A percentile compares a stretch with the other conserved stretches of the same genome.
Evolutionary conservation across 306 rosid species (phyloP).

Genomic region (Acacia acuminata): DNA sequence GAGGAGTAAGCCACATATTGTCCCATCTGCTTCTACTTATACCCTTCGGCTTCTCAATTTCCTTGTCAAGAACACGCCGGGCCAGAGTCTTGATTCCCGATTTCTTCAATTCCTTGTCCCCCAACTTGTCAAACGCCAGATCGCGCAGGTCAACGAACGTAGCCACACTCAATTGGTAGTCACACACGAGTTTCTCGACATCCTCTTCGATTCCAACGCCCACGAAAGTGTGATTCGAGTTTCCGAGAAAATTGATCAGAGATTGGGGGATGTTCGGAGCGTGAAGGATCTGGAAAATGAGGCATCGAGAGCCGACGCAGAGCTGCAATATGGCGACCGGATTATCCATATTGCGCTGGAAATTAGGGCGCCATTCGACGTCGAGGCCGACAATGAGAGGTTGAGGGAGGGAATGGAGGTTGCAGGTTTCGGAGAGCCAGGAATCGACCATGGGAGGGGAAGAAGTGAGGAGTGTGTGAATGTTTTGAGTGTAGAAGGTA

Average conservation of each 20-base stretch:
- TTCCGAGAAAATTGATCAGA: slow-evolving; percentile 19
- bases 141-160: slow-evolving; percentile 30
- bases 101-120: neutral
- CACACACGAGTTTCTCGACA: slow-evolving; percentile 33
- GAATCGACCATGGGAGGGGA: slow-evolving; percentile 31
- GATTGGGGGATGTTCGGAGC: slow-evolving; percentile 28
- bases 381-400: slow-evolving; percentile 37
- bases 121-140: slow-evolving; percentile 23
- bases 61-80: slow-evolving; percentile 9
- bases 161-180: slow-evolving; percentile 4
- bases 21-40: slow-evolving; percentile 38
- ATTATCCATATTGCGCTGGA: slow-evolving; percentile 8
- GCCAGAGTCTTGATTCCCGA: slow-evolving; percentile 31
- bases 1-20: neutral
- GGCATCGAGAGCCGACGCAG: slow-evolving; percentile 36
- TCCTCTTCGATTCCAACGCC: slow-evolving; percentile 44
- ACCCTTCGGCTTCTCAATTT: slow-evolving; percentile 28
- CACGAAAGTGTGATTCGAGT: slow-evolving; percentile 19
- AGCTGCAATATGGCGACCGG: slow-evolving; percentile 35
- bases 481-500: slow-evolving; percentile 17
- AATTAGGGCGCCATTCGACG: slow-evolving; percentile 54
- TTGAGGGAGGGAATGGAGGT: neutral
- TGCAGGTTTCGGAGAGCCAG: slow-evolving; percentile 33
- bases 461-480: slow-evolving; percentile 37
- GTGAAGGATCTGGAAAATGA: slow-evolving; percentile 44